Evolutionary conservation across 495 filamentous ascomycete genomes (phyloP), one percentile per base, ranked within the genome.

Genomic region (Usnea hakonensis): DNA sequence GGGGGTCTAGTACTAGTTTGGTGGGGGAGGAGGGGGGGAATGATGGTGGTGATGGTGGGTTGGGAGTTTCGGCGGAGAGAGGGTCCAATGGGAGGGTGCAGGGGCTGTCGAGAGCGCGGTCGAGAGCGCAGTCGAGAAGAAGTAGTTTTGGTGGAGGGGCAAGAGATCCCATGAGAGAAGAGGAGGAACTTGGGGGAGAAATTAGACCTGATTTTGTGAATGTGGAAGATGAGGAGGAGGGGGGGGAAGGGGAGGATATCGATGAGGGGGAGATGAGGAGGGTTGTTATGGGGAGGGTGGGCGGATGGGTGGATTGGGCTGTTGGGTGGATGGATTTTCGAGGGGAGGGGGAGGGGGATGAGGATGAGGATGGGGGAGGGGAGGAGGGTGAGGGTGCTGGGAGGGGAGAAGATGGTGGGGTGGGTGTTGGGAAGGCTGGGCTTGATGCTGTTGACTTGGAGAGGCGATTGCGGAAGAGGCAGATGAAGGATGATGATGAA

Each of bases 1-100:
- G 87, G 58, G 83, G 82, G 36, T 88, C 83, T 61, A 88, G 86
- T 7, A 91, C 89, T 0, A 88, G 82, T 65, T 77, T 91, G 17
- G 48, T 28, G 7, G 43, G 19, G 1, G 50, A 19, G 4, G 43
- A 53, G 6, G 50, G 2, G 1, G 59, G 17, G 16, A 26, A 54
- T 16, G 63, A 55, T 11, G 58, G 62, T 10, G 3, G n/a, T 6
- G 40, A 46, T 19, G 17, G 23, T 9, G 32, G 21, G 26, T 59
- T 48, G 43, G 1, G 60, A 16, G 53, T 35, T 28, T 37, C 32
- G 28, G 57, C 58, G 1, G 57, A 30, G 4, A 64, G 33, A 40
- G 36, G 62, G 5, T 35, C 32, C 32, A 28, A 37, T n/a, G 36
- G 35, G 17, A 44, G 44, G 9, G 17, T 52, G n/a, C 36, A 36